Percentiles rank a stretch among this genome's conserved stretches.
Conservation (phyloP, 768 basidiomycete genomes). For the Trametes elegans region DNA sequence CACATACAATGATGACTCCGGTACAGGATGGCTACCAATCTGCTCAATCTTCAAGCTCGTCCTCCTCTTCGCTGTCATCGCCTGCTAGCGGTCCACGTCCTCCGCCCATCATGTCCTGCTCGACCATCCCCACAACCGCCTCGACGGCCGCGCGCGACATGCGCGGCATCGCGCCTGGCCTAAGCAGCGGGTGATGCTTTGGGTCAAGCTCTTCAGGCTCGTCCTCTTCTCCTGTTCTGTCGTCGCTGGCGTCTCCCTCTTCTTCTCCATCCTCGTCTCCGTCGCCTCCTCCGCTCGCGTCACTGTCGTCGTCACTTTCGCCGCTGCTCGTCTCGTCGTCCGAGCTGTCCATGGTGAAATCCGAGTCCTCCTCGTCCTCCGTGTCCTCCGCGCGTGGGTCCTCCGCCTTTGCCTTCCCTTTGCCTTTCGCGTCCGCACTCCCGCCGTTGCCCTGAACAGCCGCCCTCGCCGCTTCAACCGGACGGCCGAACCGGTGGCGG, state of each 20-base stretch:
- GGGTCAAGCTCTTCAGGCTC: slow-evolving; percentile 47
- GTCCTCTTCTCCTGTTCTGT: slow-evolving; percentile 33
- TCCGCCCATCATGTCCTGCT: slow-evolving; percentile 46
- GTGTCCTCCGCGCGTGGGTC: slow-evolving; percentile 24
- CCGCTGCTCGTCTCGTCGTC: slow-evolving; percentile 10
- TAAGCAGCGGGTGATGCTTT: slow-evolving; percentile 58
- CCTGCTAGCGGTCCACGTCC: slow-evolving; percentile 18
- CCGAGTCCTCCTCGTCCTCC: slow-evolving; percentile 34
- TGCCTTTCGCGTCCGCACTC: not conserved
- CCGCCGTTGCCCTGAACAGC: not conserved
- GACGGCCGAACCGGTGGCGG: slow-evolving; percentile 52
- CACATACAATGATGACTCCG: too few species aligned
- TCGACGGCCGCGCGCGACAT: slow-evolving; percentile 68
- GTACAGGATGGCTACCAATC: not conserved
- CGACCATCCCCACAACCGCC: slow-evolving; percentile 63
- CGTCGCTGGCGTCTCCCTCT: slow-evolving; percentile 29
- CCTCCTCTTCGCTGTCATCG: slow-evolving; percentile 40
- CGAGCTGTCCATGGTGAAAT: slow-evolving; percentile 26
- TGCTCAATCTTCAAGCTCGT: slow-evolving; percentile 47
- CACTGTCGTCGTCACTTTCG: slow-evolving; percentile 37
- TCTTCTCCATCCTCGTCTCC: slow-evolving; percentile 34
- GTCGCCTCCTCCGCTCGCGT: slow-evolving; percentile 16
- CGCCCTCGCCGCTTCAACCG: not conserved
- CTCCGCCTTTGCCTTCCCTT: slow-evolving; percentile 15
- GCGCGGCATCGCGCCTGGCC: slow-evolving; percentile 61